Evolutionary conservation across 768 basidiomycete genomes (phyloP).

Genomic region (Dioszegia hungarica): DNA sequence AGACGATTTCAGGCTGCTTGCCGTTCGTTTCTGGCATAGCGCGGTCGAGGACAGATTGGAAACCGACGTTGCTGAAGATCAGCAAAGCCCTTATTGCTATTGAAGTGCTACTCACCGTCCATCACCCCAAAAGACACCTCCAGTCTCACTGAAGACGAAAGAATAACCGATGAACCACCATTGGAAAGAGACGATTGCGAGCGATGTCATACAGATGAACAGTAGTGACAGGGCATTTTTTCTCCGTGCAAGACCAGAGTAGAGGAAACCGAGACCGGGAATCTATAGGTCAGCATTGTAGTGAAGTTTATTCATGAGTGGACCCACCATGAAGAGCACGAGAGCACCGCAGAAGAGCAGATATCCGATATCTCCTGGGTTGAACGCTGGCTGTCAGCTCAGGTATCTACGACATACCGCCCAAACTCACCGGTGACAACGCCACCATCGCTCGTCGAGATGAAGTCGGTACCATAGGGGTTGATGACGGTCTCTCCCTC

Average conservation of each 20-base stretch:
- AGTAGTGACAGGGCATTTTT: constrained; percentile 94
- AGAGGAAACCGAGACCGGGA: constrained; percentile 51
- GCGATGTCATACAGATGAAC: constrained; percentile 67
- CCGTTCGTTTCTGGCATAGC: constrained; percentile 48
- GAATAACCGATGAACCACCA: constrained; percentile 51
- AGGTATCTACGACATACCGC: background rate
- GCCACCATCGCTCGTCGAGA: constrained; percentile 13
- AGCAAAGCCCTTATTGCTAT: background rate
- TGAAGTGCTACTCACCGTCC: constrained; percentile 30
- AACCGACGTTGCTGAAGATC: constrained; percentile 38
- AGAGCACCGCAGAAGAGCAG: constrained; percentile 34
- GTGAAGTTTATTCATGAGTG: background rate
- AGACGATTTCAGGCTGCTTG: constrained; percentile 48
- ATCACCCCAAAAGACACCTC: constrained; percentile 47
- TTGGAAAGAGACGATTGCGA: constrained; percentile 56
- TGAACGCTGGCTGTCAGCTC: constrained; percentile 22
- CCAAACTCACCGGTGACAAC: constrained; percentile 12
- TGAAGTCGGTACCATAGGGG: constrained; percentile 32
- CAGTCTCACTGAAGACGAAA: constrained; percentile 45
- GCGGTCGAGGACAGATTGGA: constrained; percentile 45
- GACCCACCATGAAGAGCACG: constrained; percentile 41
- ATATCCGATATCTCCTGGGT: constrained; percentile 42
- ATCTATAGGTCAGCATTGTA: constrained; percentile 15
- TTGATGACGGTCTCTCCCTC: constrained; percentile 11
- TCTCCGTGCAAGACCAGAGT: constrained; percentile 80